Evolutionary conservation across 805 yeast species (phyloP).

Genomic region (Starmerella floricola): DNA sequence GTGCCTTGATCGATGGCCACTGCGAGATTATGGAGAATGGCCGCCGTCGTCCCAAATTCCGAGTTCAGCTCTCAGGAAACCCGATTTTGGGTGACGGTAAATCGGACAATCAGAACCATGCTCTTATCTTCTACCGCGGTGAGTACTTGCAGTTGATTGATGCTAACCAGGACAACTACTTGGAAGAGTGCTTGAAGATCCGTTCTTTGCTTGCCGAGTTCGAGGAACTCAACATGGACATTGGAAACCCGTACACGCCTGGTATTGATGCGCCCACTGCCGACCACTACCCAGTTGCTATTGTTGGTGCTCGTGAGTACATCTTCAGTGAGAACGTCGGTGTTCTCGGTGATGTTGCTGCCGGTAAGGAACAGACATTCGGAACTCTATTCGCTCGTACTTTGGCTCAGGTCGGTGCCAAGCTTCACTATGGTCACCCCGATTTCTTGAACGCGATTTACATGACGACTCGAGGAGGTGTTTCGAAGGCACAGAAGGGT

Average conservation of each 20-base stretch:
- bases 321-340: slow-evolving; percentile 90
- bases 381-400: slow-evolving; percentile 93
- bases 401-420: slow-evolving; percentile 85
- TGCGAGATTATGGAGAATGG: slow-evolving; percentile 46
- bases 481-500: slow-evolving; percentile 90
- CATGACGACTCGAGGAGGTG: slow-evolving; percentile 93
- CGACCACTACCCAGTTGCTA: slow-evolving; percentile 58
- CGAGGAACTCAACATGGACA: slow-evolving; percentile 56
- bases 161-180: slow-evolving; percentile 90
- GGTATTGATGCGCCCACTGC: slow-evolving; percentile 33
- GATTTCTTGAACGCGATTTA: slow-evolving; percentile 82
- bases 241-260: slow-evolving; percentile 46
- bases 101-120: slow-evolving; percentile 87
- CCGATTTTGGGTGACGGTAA: slow-evolving; percentile 96
- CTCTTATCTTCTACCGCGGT: slow-evolving; percentile 78
- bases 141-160: slow-evolving; percentile 91
- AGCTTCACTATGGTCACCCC: slow-evolving; percentile 92
- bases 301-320: slow-evolving; percentile 89
- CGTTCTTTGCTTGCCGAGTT: slow-evolving; percentile 81
- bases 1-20: slow-evolving; percentile 57
- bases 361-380: slow-evolving; percentile 94
- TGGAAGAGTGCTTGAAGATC: slow-evolving; percentile 87
- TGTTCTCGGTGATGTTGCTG: slow-evolving; percentile 88
- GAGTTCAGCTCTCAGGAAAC: slow-evolving; percentile 75
- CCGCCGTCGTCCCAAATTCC: slow-evolving; percentile 47